Base-by-base conservation (phyloP, 2,329 filamentous ascomycete species). In the Botrytis cinerea region DNA sequence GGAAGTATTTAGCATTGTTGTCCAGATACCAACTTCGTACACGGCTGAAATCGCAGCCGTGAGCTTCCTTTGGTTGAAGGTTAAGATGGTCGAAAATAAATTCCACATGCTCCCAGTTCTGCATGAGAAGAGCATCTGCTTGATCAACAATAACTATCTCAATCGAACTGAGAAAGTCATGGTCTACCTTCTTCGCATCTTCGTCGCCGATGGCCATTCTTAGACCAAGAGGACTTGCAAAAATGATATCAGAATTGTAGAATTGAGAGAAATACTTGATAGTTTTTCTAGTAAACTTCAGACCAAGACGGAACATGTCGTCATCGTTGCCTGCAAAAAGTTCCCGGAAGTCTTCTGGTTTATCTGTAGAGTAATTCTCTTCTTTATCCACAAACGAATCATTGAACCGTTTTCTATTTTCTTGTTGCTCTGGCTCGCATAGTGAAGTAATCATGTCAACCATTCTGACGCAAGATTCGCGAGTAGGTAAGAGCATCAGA, bases 21-120 rank as follows among this genome's bases (percentile, higher is more conserved):
- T 98, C 94, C n/a, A 98, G 87, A 81, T 98, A 98, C 94, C 94
- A 98, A 76, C 87, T 90, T 69, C 95, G 89, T 9, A 98, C 93
- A 28, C 96, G 92, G 77, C 92, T 93, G 81, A 98, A 97, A 84
- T 99, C 96, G 79, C 94, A 97, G 76, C 93, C 95, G 82, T 98
- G 95, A 0, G 93, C 89, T 78, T 97, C 93, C 80, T 92, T 93
- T 54, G 96, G 95, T 79, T 97, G 93, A 35, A 92, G 86, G 81
- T 99, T 99, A 75, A 99, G 88, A 81, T 97, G 93, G 75, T 93
- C 90, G 80, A 98, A 95, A 78, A 98, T 92, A 81, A 93, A 93
- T 81, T 97, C 93, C 75, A 98, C 89, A 81, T 99, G 95, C 80
- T 98, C 94, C 95, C 95, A 98, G 82, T 97, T 98, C 82, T 99